Base-by-base conservation (phyloP, 768 basidiomycete species). In the Auricularia sp. region DNA sequence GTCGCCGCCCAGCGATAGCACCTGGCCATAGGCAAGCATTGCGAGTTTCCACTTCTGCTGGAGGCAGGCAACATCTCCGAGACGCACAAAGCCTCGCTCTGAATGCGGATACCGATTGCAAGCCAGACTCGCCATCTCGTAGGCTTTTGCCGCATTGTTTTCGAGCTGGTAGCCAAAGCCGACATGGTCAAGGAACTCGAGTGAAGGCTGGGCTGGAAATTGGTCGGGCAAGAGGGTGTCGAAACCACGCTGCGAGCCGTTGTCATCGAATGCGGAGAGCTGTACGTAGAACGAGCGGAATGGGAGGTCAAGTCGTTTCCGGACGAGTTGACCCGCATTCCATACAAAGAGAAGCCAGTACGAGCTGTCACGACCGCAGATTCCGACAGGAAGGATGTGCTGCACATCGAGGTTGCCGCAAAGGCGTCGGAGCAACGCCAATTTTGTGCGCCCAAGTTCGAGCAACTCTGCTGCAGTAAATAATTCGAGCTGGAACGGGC, bases 231-330 rank as follows among this genome's bases (percentile, higher is more conserved):
- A 67, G 1, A 85, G 75, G 0, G 82, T 79, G 36, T 75, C 68
- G 54, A 83, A 69, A 7, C 81, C 80, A 0, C 56, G 21, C 69
- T 83, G 83, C 65, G 81, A 70, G 59, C 76, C 75, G 67, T 79
- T 78, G 45, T 78, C 72, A 68, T 82, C 79, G 10, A 69, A 68
- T 8, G 66, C 62, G 13, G 82, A 79, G 11, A 85, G 74, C 6
- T 79, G 80, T 69, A 85, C 80, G 69, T 85, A 81, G 68, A 85
- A 85, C n/a, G 83, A 75, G 70, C 81, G 82, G 3, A 80, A 78
- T 21, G 79, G 75, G 6, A 85, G 75, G 2, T 81, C 81, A 11
- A 81, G 72, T 44, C 75, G 74, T 69, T 80, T 83, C 3, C 84
- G 79, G 37, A 82, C 70, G 24, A 76, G 74, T 66, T 85, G 82